Conservation (phyloP, 257 asterid genomes). For the Cruciata laevipes region DNA sequence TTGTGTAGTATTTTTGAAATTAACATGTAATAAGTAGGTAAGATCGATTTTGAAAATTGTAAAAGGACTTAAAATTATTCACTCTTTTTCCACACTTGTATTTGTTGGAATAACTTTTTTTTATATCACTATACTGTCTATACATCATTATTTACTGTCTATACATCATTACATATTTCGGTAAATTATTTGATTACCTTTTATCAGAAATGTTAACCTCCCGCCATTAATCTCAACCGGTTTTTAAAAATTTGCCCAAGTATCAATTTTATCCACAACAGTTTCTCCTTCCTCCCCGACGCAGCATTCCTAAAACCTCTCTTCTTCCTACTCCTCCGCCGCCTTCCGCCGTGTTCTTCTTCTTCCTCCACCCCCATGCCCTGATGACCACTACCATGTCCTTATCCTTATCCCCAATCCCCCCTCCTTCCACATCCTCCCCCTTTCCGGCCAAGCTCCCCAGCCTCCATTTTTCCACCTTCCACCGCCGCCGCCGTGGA, state of each 20-base stretch:
- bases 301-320: not conserved
- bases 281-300: not conserved
- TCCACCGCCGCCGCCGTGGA: conserved; percentile 18
- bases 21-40: too few species aligned
- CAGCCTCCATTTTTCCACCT: conserved; percentile 25
- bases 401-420: conserved; percentile 41
- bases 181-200: too few species aligned
- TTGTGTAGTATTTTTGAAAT: too few species aligned
- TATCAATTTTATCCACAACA: not conserved
- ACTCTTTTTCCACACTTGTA: too few species aligned
- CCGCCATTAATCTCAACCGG: not conserved
- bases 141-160: too few species aligned
- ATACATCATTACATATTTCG: too few species aligned
- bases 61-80: too few species aligned
- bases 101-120: too few species aligned
- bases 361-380: conserved; percentile 20
- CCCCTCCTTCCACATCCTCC: conserved; percentile 5
- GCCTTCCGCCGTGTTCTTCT: not conserved
- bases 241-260: not conserved
- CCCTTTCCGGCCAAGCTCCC: conserved; percentile 33
- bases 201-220: not conserved
- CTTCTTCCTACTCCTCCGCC: not conserved
- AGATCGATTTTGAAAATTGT: too few species aligned
- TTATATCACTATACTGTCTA: too few species aligned
- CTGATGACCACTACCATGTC: conserved; percentile 44